Evolutionary conservation across 257 asterid species (phyloP).

Genomic region (Plectranthus barbatus): DNA sequence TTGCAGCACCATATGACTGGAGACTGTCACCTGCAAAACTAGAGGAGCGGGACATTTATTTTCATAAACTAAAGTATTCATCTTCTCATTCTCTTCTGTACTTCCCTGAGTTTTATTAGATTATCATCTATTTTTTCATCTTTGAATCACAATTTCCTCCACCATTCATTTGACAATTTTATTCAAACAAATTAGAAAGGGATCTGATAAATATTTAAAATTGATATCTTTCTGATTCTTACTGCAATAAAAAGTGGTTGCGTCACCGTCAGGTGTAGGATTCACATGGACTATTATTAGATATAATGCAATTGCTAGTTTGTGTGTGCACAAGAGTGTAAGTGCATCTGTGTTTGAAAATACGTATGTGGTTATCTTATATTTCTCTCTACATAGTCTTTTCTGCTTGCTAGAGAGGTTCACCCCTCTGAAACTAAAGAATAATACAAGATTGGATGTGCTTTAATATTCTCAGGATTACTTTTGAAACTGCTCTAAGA

Average conservation of each 20-base stretch:
- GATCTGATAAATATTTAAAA: neutral
- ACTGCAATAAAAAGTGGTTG: neutral
- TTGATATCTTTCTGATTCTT: neutral
- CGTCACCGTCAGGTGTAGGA: neutral
- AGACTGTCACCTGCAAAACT: constrained; percentile 91
- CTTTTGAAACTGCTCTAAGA: constrained; percentile 94
- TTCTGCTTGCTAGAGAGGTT: constrained; percentile 8
- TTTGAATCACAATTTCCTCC: neutral
- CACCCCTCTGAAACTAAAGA: constrained; percentile 2
- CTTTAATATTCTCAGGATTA: constrained; percentile 58
- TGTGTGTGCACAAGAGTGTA: neutral
- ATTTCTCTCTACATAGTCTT: neutral
- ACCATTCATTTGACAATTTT: neutral
- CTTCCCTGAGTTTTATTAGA: neutral
- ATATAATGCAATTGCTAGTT: neutral
- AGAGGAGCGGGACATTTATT: constrained; percentile 97
- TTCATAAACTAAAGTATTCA: constrained; percentile 83
- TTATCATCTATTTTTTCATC: neutral
- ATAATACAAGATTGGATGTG: constrained; percentile 10
- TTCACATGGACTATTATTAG: neutral
- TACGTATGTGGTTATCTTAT: neutral
- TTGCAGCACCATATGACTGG: constrained; percentile 98
- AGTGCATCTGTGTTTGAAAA: neutral
- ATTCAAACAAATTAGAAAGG: neutral
- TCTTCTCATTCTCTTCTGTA: constrained; percentile 6